A percentile compares a stretch with the other conserved stretches of the same genome.
Conservation (phyloP, 495 filamentous ascomycete species). For the Patellaria atrata region DNA sequence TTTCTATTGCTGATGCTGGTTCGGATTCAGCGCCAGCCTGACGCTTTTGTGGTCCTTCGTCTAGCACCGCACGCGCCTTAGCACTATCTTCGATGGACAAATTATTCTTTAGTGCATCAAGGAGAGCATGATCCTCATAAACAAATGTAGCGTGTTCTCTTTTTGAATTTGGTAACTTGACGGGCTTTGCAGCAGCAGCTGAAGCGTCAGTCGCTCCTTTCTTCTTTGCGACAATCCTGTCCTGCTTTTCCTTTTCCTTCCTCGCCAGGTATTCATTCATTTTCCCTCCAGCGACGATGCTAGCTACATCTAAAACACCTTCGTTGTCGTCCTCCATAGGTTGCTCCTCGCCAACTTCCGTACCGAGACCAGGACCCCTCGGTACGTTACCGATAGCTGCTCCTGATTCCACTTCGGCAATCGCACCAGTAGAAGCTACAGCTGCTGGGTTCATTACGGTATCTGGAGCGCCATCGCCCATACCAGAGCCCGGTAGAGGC, state of each 20-base stretch:
- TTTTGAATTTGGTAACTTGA: conserved; percentile 68
- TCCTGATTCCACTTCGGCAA: conserved; percentile 26
- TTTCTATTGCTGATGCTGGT: conserved; percentile 14
- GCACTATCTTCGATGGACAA: conserved; percentile 28
- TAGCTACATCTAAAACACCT: conserved; percentile 84
- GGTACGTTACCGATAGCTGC: conserved; percentile 27
- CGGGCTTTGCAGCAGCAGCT: conserved; percentile 34
- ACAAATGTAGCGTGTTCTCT: conserved; percentile 61
- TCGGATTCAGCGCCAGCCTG: conserved; percentile 18
- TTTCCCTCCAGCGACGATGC: conserved; percentile 81
- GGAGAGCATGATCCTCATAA: conserved; percentile 59
- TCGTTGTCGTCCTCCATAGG: conserved; percentile 48
- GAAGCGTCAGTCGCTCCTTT: conserved; percentile 30
- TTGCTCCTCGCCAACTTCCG: conserved; percentile 36
- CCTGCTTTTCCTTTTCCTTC: conserved; percentile 83
- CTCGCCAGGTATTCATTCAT: conserved; percentile 82
- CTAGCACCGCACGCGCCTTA: conserved; percentile 26
- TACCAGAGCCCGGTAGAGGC: conserved; percentile 39
- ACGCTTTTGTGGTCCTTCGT: conserved; percentile 29
- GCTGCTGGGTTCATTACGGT: conserved; percentile 46
- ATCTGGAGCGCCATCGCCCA: conserved; percentile 27
- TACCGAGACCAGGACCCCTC: conserved; percentile 38
- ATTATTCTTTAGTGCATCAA: conserved; percentile 42
- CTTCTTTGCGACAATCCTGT: conserved; percentile 48
- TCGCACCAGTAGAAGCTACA: conserved; percentile 39